Evolutionary conservation across 768 basidiomycete genomes (phyloP).

Genomic region (Fomitopsis pulvina): DNA sequence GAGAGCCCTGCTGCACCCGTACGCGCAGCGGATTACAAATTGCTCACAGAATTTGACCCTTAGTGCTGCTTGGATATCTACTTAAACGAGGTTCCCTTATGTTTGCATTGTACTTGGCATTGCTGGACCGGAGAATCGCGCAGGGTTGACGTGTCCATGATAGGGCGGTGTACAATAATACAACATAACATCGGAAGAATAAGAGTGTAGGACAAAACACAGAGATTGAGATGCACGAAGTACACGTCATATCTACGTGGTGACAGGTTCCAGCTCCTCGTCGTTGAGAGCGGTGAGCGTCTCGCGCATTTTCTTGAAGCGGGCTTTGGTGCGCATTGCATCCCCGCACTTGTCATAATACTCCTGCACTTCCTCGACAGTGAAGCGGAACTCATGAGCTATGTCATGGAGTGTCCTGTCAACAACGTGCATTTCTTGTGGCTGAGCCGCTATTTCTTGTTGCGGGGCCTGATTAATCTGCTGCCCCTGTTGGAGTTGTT

Average conservation of each 20-base stretch:
- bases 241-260: not conserved
- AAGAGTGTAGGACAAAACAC: too few relatives aligned
- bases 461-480: too few relatives aligned
- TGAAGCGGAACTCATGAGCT: slow-evolving; percentile 64
- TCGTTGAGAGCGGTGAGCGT: slow-evolving; percentile 19
- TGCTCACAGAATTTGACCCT: slow-evolving; percentile 56
- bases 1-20: slow-evolving; percentile 76
- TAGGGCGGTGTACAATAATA: not conserved
- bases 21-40: slow-evolving; percentile 63
- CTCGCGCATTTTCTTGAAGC: slow-evolving; percentile 66
- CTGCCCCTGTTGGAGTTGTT: slow-evolving; percentile 3
- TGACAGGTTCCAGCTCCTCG: slow-evolving; percentile 4
- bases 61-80: not conserved
- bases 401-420: slow-evolving; percentile 62
- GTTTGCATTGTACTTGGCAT: not conserved
- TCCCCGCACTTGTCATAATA: slow-evolving; percentile 72
- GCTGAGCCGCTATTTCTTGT: slow-evolving; percentile 2
- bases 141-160: not conserved
- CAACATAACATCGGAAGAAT: too few relatives aligned
- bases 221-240: not conserved
- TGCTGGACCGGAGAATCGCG: not conserved
- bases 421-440: slow-evolving; percentile 47
- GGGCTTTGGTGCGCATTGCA: slow-evolving; percentile 53
- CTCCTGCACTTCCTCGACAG: slow-evolving; percentile 69
- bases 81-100: too few relatives aligned